Evolutionary conservation across 768 basidiomycete species (phyloP).

Genomic region (Boletus speciosus): DNA sequence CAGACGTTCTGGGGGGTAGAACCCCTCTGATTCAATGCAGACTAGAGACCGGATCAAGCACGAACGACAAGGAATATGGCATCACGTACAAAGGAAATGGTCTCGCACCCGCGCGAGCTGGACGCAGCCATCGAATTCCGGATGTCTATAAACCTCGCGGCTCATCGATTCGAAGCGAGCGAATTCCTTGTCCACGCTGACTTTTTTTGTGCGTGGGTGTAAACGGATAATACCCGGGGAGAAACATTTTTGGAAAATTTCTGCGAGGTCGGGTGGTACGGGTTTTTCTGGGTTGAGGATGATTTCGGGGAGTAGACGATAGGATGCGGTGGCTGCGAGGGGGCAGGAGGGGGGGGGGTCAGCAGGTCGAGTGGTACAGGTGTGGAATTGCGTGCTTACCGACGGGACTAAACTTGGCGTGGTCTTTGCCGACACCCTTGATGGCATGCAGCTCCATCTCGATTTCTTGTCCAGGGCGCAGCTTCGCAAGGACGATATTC

Average conservation of each 20-base stretch:
- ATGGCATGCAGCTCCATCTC: slow-evolving; percentile 86
- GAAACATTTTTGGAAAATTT: slow-evolving; percentile 87
- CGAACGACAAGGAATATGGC: neutral
- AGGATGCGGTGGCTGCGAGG: slow-evolving; percentile 83
- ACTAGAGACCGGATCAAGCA: slow-evolving; percentile 43
- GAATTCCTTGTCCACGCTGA: slow-evolving; percentile 58
- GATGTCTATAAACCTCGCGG: slow-evolving; percentile 87
- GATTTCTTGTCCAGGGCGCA: slow-evolving; percentile 87
- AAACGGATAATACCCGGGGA: slow-evolving; percentile 75
- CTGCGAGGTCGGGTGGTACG: slow-evolving; percentile 70
- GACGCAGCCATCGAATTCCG: slow-evolving; percentile 83
- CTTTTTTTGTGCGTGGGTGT: slow-evolving; percentile 51
- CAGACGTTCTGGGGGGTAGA: slow-evolving; percentile 81
- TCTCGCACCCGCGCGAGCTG: slow-evolving; percentile 84
- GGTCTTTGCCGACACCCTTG: slow-evolving; percentile 90
- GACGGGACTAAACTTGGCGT: slow-evolving; percentile 96
- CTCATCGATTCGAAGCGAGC: slow-evolving; percentile 87
- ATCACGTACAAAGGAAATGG: slow-evolving; percentile 82
- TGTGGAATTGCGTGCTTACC: slow-evolving; percentile 44
- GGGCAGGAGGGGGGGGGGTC: neutral
- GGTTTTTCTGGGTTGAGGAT: slow-evolving; percentile 63
- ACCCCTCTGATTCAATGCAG: slow-evolving; percentile 87
- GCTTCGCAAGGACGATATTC: slow-evolving; percentile 86
- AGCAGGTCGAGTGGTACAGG: neutral
- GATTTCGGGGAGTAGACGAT: slow-evolving; percentile 87